phyloP scores from a whole-genome alignment of 169 alveolate genomes.

The Plasmodium malariae region DNA sequence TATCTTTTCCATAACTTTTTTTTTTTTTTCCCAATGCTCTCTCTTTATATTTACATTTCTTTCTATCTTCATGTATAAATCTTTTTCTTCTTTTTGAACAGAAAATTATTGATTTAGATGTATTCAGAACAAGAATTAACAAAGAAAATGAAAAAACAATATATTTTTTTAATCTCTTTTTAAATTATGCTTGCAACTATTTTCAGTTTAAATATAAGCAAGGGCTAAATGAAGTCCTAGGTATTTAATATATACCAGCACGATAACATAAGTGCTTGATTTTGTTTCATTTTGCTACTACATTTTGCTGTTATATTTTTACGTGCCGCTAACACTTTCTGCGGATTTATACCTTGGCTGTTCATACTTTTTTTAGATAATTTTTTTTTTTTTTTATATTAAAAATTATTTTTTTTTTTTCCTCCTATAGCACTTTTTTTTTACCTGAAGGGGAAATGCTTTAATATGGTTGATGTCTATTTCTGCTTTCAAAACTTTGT shows the following conservation, averaged over 20 bases:
- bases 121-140: slow-evolving; percentile 64
- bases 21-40: not conserved
- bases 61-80: not conserved
- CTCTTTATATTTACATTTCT: not conserved
- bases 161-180: slow-evolving; percentile 72
- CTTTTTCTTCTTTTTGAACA: not conserved
- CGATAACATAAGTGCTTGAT: too few relatives aligned
- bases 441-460: slow-evolving; percentile 77
- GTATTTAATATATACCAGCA: too few relatives aligned
- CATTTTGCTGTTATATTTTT: too few relatives aligned
- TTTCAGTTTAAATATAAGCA: slow-evolving; percentile 81
- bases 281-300: too few relatives aligned
- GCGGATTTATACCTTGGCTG: not conserved
- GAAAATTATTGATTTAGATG: slow-evolving; percentile 67
- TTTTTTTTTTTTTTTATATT: not conserved
- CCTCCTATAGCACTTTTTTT: slow-evolving; percentile 77
- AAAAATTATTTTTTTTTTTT: slow-evolving; percentile 7
- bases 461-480: slow-evolving; percentile 74
- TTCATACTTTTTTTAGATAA: not conserved
- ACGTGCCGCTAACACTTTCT: too few relatives aligned
- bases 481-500: slow-evolving; percentile 78
- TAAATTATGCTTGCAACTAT: slow-evolving; percentile 80
- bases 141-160: slow-evolving; percentile 57
- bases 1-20: not conserved
- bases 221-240: slow-evolving; percentile 85